Evolutionary conservation across 2,329 filamentous ascomycete genomes (phyloP), one percentile per base, ranked within the genome.

Genomic region (Ascochyta rabiei): DNA sequence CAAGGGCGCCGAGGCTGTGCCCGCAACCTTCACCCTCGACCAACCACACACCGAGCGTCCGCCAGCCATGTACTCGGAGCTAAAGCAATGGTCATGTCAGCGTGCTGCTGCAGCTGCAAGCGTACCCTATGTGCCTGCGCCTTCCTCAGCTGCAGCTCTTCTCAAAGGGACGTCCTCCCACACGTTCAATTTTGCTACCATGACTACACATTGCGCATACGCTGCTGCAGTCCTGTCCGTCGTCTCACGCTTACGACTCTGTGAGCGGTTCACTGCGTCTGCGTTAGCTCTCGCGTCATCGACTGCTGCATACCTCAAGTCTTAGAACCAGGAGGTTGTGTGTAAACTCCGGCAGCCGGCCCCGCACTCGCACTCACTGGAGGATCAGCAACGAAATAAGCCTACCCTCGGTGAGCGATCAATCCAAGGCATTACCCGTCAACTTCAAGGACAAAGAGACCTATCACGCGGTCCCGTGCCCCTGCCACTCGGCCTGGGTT

Each of bases 301-400:
- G 51, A 64, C 30, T 59, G 49, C 42, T 41, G 34, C 18, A 37
- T 28, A 39, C 42, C 31, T 38, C 12, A 41, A 42, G 42, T 41
- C 49, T 51, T 52, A 55, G 48, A 47, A 62, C 53, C 60, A 61
- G 62, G 56, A 57, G 46, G 24, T 57, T 48, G 47, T 56, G 38
- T 59, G 43, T 46, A 35, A 63, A 59, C 44, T 63, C 61, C 63
- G 64, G 62, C 54, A 59, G 49, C 59, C 69, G 68, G 69, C 69
- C 69, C 69, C 69, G 64, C 69, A 64, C 59, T 59, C 62, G 62
- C 60, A 59, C 30, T 53, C 53, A 65, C 56, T 59, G 48, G 53
- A 61, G 33, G 47, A 66, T 63, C 62, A 63, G 50, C 63, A 57
- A 50, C 49, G 53, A 50, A 56, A 34, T 46, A 54, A 57, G 53